A percentile compares a stretch with the other conserved stretches of the same genome.
Conservation (phyloP, 805 yeast species). For the Hanseniaspora guilliermondii region DNA sequence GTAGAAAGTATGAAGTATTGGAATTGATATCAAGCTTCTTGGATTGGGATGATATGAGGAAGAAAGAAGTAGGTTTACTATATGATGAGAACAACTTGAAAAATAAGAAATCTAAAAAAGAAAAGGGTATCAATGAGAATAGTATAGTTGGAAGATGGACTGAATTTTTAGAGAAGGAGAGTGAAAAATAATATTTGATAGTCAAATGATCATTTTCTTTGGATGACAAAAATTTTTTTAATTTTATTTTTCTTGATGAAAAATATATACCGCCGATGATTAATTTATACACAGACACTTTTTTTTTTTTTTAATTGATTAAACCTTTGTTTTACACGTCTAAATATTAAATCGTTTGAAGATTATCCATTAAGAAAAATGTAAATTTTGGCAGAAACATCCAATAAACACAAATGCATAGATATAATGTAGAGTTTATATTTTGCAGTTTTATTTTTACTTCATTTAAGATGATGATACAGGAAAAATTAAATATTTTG, state of each 20-base stretch:
- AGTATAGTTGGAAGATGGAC: conserved; percentile 70
- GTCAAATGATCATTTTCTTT: neutral
- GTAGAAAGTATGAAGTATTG: conserved; percentile 86
- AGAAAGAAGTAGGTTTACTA: conserved; percentile 60
- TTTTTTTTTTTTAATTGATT: neutral
- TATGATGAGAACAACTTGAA: conserved; percentile 21
- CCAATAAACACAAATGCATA: no score
- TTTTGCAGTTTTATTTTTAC: no score
- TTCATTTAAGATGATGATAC: no score
- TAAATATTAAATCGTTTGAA: no score
- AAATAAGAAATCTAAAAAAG: conserved; percentile 29
- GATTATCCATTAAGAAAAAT: no score
- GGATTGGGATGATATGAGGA: conserved; percentile 78
- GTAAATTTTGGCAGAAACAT: no score
- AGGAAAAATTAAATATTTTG: no score
- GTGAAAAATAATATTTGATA: conserved; percentile 26
- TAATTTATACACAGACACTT: neutral
- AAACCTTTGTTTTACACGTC: neutral
- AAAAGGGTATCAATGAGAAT: conserved; percentile 18
- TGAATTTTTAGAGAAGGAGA: conserved; percentile 63
- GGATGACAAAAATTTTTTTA: neutral
- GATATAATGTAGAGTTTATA: no score
- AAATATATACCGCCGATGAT: no score
- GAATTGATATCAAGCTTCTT: conserved; percentile 70
- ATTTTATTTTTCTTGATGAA: neutral